These are phyloP conservation scores for Gliomastix tumulicola DNA, from an alignment of 2,329 filamentous ascomycete species.

Conservation along the genomic window DNA sequence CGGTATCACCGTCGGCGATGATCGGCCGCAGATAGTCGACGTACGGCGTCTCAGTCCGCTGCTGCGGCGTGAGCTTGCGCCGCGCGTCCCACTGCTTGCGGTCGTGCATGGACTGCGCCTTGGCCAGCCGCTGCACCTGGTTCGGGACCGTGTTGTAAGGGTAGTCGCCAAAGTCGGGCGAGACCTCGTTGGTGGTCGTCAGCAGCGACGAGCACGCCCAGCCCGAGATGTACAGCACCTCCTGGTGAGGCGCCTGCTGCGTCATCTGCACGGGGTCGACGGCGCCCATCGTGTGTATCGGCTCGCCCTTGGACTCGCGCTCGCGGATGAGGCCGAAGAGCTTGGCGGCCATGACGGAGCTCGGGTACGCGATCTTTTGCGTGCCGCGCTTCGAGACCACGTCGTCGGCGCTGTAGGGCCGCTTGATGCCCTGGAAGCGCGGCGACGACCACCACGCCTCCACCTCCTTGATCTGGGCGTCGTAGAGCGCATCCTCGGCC, in stretches of 20 bases:
- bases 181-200: constrained; percentile 94
- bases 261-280: constrained; percentile 99
- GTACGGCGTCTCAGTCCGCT: constrained; percentile 73
- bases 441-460: constrained; percentile 85
- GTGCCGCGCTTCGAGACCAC: constrained; percentile 90
- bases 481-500: constrained; percentile 79
- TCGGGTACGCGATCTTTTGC: constrained; percentile 80
- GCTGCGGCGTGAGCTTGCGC: constrained; percentile 66
- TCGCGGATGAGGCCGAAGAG: constrained; percentile 84
- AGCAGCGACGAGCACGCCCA: constrained; percentile 96
- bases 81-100: constrained; percentile 88
- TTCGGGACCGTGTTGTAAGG: constrained; percentile 99
- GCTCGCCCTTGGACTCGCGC: constrained; percentile 69
- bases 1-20: constrained; percentile 92
- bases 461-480: constrained; percentile 77
- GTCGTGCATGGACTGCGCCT: constrained; percentile 95
- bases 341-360: constrained; percentile 91
- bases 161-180: constrained; percentile 96
- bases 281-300: constrained; percentile 94
- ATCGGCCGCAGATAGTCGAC: constrained; percentile 91
- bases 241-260: constrained; percentile 91
- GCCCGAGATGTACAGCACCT: constrained; percentile 91
- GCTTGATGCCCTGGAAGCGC: constrained; percentile 81
- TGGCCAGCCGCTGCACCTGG: constrained; percentile 92
- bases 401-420: constrained; percentile 84